phyloP scores from a whole-genome alignment of 2,329 filamentous ascomycete genomes.

The Magnaporthiopsis incrustans region DNA sequence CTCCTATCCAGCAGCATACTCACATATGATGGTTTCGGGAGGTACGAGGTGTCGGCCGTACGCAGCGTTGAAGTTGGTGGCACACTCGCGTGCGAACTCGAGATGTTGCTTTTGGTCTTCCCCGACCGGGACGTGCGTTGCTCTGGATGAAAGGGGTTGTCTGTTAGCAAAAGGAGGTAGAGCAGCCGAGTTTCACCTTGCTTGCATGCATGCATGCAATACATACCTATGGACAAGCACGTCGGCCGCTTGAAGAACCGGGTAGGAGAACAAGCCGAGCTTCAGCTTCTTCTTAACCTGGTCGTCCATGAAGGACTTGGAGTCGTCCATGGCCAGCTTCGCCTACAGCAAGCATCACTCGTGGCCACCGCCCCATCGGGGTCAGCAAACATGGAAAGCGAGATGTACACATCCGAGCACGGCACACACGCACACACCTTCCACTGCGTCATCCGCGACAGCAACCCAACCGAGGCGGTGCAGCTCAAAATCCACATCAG shows the following conservation, averaged over 20 bases:
- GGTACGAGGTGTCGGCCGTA: constrained; percentile 54
- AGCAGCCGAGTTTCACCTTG: no score
- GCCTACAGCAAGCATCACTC: background rate
- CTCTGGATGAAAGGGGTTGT: constrained; percentile 33
- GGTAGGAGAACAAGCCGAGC: constrained; percentile 90
- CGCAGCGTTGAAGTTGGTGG: constrained; percentile 74
- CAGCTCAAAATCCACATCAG: constrained; percentile 97
- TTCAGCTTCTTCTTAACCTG: constrained; percentile 57
- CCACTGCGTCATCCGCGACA: constrained; percentile 99
- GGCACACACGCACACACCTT: constrained; percentile 52
- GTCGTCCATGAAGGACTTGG: constrained; percentile 49
- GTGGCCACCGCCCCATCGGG: background rate
- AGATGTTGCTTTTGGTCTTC: constrained; percentile 92
- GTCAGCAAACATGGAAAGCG: no score
- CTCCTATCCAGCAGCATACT: no score
- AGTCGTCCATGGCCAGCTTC: constrained; percentile 59
- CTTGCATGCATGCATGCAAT: no score
- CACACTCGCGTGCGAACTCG: constrained; percentile 83
- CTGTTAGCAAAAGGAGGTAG: constrained; percentile 2
- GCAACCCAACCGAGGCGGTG: constrained; percentile 81
- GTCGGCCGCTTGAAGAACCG: constrained; percentile 90
- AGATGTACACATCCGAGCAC: no score
- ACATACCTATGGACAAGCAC: constrained; percentile 82
- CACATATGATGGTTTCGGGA: constrained; percentile 68
- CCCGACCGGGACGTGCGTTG: constrained; percentile 94